Conservation (phyloP, 2,329 filamentous ascomycete genomes). For the Epichloe festucae region DNA sequence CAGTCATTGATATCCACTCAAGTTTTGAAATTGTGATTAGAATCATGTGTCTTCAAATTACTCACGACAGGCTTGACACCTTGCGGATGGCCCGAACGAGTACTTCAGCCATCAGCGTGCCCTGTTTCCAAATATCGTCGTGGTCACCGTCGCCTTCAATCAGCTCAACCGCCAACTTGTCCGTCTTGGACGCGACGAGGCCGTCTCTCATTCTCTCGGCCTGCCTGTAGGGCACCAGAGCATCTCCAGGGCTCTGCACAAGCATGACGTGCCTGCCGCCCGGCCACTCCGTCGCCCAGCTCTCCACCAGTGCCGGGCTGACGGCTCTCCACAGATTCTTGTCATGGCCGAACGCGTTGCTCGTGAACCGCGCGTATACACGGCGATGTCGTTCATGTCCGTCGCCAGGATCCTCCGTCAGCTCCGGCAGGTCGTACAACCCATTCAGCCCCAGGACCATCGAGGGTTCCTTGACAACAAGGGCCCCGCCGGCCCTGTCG, state of each 20-base stretch:
- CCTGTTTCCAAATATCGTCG: slow-evolving; percentile 2
- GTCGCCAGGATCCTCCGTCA: slow-evolving; percentile 20
- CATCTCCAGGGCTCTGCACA: slow-evolving; percentile 7
- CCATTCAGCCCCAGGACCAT: slow-evolving; percentile 36
- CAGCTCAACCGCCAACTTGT: neutral
- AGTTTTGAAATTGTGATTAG: neutral
- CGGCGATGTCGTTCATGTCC: slow-evolving; percentile 13
- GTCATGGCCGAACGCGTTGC: slow-evolving; percentile 32
- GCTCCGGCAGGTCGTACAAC: slow-evolving; percentile 33
- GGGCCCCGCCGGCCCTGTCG: too few relatives aligned
- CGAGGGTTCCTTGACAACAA: too few relatives aligned
- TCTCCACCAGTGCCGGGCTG: slow-evolving; percentile 21
- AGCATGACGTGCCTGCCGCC: slow-evolving; percentile 5
- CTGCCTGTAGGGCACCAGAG: slow-evolving; percentile 6
- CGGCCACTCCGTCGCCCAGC: slow-evolving; percentile 6
- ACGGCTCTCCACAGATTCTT: slow-evolving; percentile 24
- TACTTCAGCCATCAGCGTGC: slow-evolving; percentile 1
- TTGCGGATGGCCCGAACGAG: neutral
- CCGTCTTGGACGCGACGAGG: neutral
- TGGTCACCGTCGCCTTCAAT: slow-evolving; percentile 1
- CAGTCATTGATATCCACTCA: neutral
- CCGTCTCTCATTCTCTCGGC: slow-evolving; percentile 4
- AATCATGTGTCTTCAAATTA: neutral
- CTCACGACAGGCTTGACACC: neutral
- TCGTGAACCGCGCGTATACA: slow-evolving; percentile 30